Percentiles rank a stretch among this genome's conserved stretches.
Conservation (phyloP, 768 basidiomycete species). For the Cystofilobasidium ferigula region DNA sequence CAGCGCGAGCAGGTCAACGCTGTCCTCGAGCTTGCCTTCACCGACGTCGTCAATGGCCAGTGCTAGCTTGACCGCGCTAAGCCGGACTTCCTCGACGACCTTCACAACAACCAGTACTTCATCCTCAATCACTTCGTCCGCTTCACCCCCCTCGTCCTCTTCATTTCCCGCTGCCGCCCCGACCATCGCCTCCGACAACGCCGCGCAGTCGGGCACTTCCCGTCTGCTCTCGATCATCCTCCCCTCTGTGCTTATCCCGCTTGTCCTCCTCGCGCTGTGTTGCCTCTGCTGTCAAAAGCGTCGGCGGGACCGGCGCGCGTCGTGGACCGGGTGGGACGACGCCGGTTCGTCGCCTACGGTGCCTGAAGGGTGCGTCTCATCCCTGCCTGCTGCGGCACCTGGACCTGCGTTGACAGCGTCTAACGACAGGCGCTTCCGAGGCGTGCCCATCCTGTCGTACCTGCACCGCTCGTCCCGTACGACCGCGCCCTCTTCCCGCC, state of each 20-base stretch:
- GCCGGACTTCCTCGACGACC: too few species aligned
- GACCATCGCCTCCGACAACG: constrained; percentile 23
- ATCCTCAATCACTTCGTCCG: too few species aligned
- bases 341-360: not conserved
- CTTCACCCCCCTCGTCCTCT: too few species aligned
- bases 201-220: not conserved
- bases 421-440: not conserved
- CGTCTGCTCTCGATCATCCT: not conserved
- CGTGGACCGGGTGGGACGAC: not conserved
- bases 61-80: too few species aligned
- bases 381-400: too few species aligned
- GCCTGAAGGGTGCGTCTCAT: not conserved
- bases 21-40: not conserved
- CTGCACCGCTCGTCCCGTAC: not conserved
- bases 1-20: too few species aligned
- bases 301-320: not conserved
- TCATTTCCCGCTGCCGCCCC: not conserved
- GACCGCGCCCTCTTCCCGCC: not conserved
- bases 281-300: not conserved
- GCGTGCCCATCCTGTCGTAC: not conserved
- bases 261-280: not conserved
- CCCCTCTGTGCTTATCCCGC: not conserved
- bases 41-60: not conserved
- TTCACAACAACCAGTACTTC: too few species aligned
- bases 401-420: not conserved